Conservation (phyloP, 495 filamentous ascomycete species). For the Penicillium argentinense region DNA sequence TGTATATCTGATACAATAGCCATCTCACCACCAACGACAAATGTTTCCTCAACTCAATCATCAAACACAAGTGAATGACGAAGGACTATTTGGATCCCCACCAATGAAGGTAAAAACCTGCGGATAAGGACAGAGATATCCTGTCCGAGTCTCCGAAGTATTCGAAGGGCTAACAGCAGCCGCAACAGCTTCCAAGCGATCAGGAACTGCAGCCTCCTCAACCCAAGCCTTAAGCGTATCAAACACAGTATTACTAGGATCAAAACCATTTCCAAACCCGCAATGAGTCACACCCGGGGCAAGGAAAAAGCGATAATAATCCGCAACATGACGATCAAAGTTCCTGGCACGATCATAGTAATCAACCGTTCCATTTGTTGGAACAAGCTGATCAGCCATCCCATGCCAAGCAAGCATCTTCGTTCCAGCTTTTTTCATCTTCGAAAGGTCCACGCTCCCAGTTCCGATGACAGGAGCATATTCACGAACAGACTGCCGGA, state of each 20-base stretch:
- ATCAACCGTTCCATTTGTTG: slow-evolving; percentile 12
- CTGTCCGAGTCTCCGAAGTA: slow-evolving; percentile 4
- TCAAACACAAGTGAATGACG: slow-evolving; percentile 3
- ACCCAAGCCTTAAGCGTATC: slow-evolving; percentile 11
- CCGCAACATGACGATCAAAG: slow-evolving; percentile 1
- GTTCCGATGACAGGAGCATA: slow-evolving; percentile 30
- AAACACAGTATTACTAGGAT: slow-evolving; percentile 11
- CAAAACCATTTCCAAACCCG: slow-evolving; percentile 9
- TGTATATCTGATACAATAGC: background rate
- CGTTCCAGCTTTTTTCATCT: slow-evolving; percentile 31
- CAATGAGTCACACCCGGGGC: slow-evolving; percentile 13
- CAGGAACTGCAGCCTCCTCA: slow-evolving; percentile 11
- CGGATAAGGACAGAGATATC: slow-evolving; percentile 8
- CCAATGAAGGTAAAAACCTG: slow-evolving; percentile 18
- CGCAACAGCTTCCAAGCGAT: slow-evolving; percentile 5
- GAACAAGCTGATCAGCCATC: slow-evolving; percentile 20
- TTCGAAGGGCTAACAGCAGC: slow-evolving; percentile 5
- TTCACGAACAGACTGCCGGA: slow-evolving; percentile 1
- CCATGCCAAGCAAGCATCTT: slow-evolving; percentile 49
- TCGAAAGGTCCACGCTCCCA: slow-evolving; percentile 33
- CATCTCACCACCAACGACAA: background rate
- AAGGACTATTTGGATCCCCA: slow-evolving; percentile 11
- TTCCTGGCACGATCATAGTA: slow-evolving; percentile 6
- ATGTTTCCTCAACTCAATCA: background rate
- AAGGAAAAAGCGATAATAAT: slow-evolving; percentile 23